Base-by-base conservation (phyloP, 257 asterid species). In the Petrea volubilis region DNA sequence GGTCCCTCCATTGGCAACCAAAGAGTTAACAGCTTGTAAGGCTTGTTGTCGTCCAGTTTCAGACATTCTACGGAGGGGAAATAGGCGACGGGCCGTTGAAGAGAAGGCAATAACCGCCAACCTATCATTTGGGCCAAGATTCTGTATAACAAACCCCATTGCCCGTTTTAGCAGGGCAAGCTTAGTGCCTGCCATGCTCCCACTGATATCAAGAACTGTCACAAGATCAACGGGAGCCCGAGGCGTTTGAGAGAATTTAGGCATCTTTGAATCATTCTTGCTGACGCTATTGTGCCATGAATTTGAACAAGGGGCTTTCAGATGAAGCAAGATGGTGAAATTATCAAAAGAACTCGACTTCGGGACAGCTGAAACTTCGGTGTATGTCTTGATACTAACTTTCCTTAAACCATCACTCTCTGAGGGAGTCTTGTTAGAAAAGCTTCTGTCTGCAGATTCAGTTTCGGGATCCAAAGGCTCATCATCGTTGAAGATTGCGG, bases 141-240 rank as follows among this genome's bases (percentile, higher is more conserved):
- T 95, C 71, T 95, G 98, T 76, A 95, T 95, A 70, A 95, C 92
- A 29, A 95, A 95, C 9, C 98, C 99, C 99, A 95, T 95, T 14
- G 99, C 99, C 18, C 98, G 91, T 78, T 95, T 95, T 25, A 95
- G 84, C 75, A 95, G 47, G 0, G 98, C 98, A 3, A 95, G 97
- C 87, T 95, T 95, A 1, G 98, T 92, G 21, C 99, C 99, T 1
- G 98, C 98, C 99, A 95, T 95, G 85, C 98, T 95, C 60, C 99
- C 99, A 36, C 99, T 95, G 34, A 87, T 91, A 72, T 95, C 99
- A 60, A 95, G 97, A 83, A 95, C 97, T 0, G 99, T 95, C 41
- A 90, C 98, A n/a, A 95, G 94, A 81, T 95, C 99, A 63, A 95
- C 96, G 1, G 98, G 94, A 2, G 96, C 96, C 43, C 98, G 99